Evolutionary conservation across 495 filamentous ascomycete genomes (phyloP).

Genomic region (Penicillium canescens): DNA sequence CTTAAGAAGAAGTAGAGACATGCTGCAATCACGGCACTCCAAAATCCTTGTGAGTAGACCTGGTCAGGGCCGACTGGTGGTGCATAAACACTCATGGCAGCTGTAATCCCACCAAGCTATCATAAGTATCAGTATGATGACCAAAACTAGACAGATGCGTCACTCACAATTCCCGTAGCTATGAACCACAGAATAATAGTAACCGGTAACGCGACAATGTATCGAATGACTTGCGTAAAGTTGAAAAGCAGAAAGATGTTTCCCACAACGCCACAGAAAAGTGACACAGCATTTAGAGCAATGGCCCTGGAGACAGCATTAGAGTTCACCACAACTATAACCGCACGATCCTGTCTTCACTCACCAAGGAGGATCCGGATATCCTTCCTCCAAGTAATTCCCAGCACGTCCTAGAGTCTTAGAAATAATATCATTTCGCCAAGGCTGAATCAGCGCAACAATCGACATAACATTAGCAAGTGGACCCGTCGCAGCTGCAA

Average conservation of each 20-base stretch:
- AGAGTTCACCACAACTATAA: neutral
- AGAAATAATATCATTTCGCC: constrained; percentile 52
- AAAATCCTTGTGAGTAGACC: constrained; percentile 73
- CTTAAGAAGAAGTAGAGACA: constrained; percentile 64
- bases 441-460: constrained; percentile 66
- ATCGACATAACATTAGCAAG: constrained; percentile 78
- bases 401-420: constrained; percentile 25
- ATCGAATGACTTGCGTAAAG: constrained; percentile 78
- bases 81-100: constrained; percentile 59
- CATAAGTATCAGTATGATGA: neutral
- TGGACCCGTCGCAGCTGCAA: constrained; percentile 71
- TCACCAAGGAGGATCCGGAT: constrained; percentile 56
- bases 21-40: constrained; percentile 73
- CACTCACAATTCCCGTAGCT: constrained; percentile 63
- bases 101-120: constrained; percentile 61
- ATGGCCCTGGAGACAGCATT: constrained; percentile 35
- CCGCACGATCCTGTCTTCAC: neutral
- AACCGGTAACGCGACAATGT: constrained; percentile 70
- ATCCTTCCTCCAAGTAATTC: constrained; percentile 40
- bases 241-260: constrained; percentile 78
- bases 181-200: constrained; percentile 70
- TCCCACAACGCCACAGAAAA: constrained; percentile 65
- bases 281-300: constrained; percentile 63
- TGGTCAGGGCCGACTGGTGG: constrained; percentile 58
- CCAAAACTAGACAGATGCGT: neutral